Conservation (phyloP, 139 green algal species). For the Micromonas pusilla region DNA sequence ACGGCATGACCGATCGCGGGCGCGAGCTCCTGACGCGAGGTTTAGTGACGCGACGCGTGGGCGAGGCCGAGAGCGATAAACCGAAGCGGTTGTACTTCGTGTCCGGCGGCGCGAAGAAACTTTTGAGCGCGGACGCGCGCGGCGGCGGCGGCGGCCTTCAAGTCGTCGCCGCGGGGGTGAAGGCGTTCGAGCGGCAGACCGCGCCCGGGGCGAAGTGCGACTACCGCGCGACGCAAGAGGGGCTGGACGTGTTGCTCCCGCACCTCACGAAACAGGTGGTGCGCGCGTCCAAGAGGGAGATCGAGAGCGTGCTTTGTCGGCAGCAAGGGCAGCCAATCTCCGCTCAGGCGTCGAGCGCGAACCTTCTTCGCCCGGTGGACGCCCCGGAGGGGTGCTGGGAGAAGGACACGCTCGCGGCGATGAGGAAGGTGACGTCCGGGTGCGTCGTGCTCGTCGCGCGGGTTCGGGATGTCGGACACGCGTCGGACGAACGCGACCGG, state of each 20-base stretch:
- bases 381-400: not conserved
- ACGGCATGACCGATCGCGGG: constrained; percentile 46
- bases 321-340: not conserved
- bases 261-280: constrained; percentile 26
- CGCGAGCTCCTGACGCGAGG: not conserved
- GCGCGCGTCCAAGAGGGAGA: not conserved
- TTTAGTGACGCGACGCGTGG: constrained; percentile 43
- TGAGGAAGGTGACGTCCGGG: not conserved
- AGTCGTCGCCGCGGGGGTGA: constrained; percentile 67
- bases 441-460: constrained; percentile 1
- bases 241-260: constrained; percentile 3
- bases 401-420: not conserved
- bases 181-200: constrained; percentile 85
- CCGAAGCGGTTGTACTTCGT: constrained; percentile 51
- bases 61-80: constrained; percentile 35
- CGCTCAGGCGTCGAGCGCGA: not conserved
- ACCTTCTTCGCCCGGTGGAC: not conserved
- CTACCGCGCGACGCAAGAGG: constrained; percentile 22
- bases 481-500: not conserved
- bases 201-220: not conserved
- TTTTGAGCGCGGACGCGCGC: constrained; percentile 58
- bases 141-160: constrained; percentile 53
- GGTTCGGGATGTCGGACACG: not conserved
- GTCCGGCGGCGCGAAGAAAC: constrained; percentile 42
- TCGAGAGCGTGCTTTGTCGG: not conserved